These are phyloP conservation scores for Daldinia concentrica DNA, from an alignment of 495 filamentous ascomycete genomes.

Conservation along the genomic window DNA sequence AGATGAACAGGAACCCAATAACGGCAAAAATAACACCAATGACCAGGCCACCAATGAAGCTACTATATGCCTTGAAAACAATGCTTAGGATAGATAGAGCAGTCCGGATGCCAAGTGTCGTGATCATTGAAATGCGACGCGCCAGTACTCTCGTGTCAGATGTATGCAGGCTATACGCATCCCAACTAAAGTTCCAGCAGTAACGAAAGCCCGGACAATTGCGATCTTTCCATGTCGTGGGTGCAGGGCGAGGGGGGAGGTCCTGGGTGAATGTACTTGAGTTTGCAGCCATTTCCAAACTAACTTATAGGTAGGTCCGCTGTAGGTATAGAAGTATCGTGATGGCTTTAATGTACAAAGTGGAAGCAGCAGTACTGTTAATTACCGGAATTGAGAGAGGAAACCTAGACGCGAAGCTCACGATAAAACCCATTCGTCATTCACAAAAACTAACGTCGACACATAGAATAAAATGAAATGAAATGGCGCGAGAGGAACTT, in stretches of 20 bases:
- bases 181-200: constrained; percentile 33
- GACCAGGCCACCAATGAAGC: no score
- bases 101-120: no score
- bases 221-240: constrained; percentile 20
- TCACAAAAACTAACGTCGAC: neutral
- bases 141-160: no score
- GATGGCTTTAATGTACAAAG: neutral
- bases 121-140: no score
- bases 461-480: neutral
- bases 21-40: no score
- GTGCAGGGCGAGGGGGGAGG: constrained; percentile 26
- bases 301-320: neutral
- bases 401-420: neutral
- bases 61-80: no score
- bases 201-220: no score
- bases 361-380: neutral
- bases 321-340: neutral
- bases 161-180: no score
- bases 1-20: no score
- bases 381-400: neutral
- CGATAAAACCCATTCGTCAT: neutral
- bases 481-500: neutral
- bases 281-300: neutral
- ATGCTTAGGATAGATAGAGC: no score
- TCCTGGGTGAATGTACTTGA: constrained; percentile 15